These are phyloP conservation scores for Solanum paucissectum DNA, from an alignment of 257 asterid species.

Conservation along the genomic window DNA sequence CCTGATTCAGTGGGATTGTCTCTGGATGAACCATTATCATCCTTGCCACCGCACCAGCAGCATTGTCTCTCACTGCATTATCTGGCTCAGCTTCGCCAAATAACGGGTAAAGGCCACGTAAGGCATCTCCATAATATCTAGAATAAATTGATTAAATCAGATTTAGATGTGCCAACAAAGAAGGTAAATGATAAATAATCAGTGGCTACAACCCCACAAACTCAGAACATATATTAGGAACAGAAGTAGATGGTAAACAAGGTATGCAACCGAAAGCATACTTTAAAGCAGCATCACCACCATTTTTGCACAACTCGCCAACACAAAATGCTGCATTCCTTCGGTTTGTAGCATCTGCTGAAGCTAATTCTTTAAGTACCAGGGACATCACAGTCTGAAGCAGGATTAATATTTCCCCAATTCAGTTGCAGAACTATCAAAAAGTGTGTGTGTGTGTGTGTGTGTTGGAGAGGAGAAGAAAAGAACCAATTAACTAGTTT, in stretches of 20 bases:
- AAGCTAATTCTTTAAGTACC: slow-evolving; percentile 84
- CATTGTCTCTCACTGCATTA: slow-evolving; percentile 94
- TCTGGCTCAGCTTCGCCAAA: slow-evolving; percentile 90
- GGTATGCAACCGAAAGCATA: slow-evolving; percentile 33
- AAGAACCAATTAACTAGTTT: not conserved
- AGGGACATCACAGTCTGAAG: slow-evolving; percentile 80
- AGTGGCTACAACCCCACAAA: not conserved
- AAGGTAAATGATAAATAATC: not conserved
- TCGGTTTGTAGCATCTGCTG: slow-evolving; percentile 73
- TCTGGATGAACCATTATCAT: slow-evolving; percentile 88
- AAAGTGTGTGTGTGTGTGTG: not conserved
- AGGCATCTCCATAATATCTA: slow-evolving; percentile 60
- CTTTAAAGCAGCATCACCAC: slow-evolving; percentile 70
- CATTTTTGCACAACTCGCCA: slow-evolving; percentile 97
- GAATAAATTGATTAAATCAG: slow-evolving; percentile 1
- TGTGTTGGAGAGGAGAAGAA: not conserved
- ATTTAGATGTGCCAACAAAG: not conserved
- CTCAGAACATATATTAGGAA: not conserved
- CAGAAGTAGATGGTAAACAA: not conserved
- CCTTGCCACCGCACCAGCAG: slow-evolving; percentile 99
- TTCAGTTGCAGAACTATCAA: slow-evolving; percentile 3
- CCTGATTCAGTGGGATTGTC: slow-evolving; percentile 83
- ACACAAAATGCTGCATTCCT: slow-evolving; percentile 98
- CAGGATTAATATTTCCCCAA: slow-evolving; percentile 1
- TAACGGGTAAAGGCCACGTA: slow-evolving; percentile 66